Evolutionary conservation across 2,329 filamentous ascomycete genomes (phyloP), one percentile per base, ranked within the genome.

Genomic region (Trichoderma polysporum): DNA sequence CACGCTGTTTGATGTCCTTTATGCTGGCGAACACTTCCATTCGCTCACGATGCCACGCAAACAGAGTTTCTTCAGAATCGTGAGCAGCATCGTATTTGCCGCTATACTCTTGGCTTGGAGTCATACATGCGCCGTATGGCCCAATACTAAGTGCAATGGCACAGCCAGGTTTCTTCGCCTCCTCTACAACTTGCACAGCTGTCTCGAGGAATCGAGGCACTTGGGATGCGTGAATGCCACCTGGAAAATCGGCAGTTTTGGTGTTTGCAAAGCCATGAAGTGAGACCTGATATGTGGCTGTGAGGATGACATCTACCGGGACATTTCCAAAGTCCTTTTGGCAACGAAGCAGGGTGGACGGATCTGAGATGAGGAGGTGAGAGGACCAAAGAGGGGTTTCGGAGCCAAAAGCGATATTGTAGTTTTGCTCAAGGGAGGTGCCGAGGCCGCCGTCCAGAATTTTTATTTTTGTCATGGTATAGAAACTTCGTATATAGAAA

Each of bases 391-490:
- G 82, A 0, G 89, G 89, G 9, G 82, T 85, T 12, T 77, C 79
- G 41, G 78, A 73, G 31, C 78, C 75, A 74, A 91, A 91, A 15
- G 74, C 78, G 68, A 85, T 73, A 65, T 76, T 76, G 74, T 89
- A 85, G 31, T 83, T 77, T 68, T 88, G 84, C 72, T 89, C 84
- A 2, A 91, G 85, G 0, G 87, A 86, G 2, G 89, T 91, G 37
- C 89, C 89, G 25, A 91, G 82, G 8, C 89, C 89, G 62, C 89
- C 89, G 73, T 91, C 89, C 45, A 91, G 83, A 57, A 91, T 77
- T 69, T 82, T 76, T 68, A 85, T 73, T 47, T 49, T 45, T 13
- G 49, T 13, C 47, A 65, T 60, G 10, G 47, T 29, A n/a, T n/a
- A n/a, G n/a, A n/a, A n/a, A n/a, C n/a, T n/a, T n/a, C n/a, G n/a